phyloP scores from a whole-genome alignment of 2,329 filamentous ascomycete species.

The Colletotrichum spinosum region DNA sequence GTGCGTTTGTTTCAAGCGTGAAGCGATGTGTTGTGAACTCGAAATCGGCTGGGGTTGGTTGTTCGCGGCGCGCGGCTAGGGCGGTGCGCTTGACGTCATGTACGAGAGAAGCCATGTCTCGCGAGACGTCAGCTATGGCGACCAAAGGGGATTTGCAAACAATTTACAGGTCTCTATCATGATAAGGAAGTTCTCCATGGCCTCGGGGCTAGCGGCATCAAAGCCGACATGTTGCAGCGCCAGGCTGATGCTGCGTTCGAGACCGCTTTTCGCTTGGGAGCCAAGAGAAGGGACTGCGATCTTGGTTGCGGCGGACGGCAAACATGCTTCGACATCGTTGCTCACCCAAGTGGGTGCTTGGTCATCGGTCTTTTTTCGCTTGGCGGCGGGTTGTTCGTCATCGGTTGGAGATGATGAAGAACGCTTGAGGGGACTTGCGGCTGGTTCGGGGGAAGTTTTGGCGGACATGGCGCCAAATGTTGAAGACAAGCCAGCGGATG shows the following conservation, averaged over 20 bases:
- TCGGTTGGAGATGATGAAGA: background rate
- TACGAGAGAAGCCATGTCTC: conserved; percentile 64
- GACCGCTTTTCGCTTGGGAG: conserved; percentile 52
- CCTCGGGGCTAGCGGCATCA: conserved; percentile 63
- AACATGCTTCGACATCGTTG: conserved; percentile 4
- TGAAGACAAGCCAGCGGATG: background rate
- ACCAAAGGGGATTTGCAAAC: background rate
- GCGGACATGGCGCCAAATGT: conserved; percentile 8
- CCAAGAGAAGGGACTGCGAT: conserved; percentile 43
- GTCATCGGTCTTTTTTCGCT: conserved; percentile 23
- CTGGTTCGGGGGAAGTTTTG: conserved; percentile 13
- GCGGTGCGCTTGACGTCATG: conserved; percentile 60
- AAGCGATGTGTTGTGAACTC: conserved; percentile 63
- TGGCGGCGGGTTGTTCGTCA: conserved; percentile 9
- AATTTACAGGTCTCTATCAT: conserved; percentile 68
- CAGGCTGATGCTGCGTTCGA: conserved; percentile 68
- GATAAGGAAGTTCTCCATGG: conserved; percentile 68
- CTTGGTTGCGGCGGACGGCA: conserved; percentile 10
- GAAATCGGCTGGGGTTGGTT: conserved; percentile 68
- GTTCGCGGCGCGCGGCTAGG: conserved; percentile 61
- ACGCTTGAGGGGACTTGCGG: conserved; percentile 25
- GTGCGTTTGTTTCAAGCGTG: conserved; percentile 61
- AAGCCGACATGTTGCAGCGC: conserved; percentile 70
- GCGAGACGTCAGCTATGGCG: conserved; percentile 38
- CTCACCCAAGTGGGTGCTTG: too few relatives aligned